phyloP scores from a whole-genome alignment of 1,284 basidiomycete species.

The Blastosporella zonata region DNA sequence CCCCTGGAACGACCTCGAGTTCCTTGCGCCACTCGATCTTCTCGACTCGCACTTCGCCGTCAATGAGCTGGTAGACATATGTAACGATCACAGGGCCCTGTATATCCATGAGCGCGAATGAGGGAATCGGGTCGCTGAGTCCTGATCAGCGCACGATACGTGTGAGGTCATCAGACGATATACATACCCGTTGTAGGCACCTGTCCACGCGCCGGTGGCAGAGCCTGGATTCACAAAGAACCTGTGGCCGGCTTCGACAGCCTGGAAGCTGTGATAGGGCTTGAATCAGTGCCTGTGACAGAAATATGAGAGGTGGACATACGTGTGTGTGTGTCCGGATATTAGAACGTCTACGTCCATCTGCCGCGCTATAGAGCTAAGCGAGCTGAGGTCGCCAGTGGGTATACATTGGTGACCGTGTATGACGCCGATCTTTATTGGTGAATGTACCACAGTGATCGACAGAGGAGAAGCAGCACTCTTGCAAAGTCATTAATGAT shows the following conservation, averaged over 20 bases:
- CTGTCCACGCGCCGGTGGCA: conserved; percentile 93
- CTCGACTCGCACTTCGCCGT: conserved; percentile 88
- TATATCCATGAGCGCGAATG: conserved; percentile 93
- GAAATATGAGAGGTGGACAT: conserved; percentile 29
- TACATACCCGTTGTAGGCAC: conserved; percentile 58
- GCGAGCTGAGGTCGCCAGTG: conserved; percentile 86
- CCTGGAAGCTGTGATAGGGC: conserved; percentile 72
- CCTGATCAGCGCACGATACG: not conserved
- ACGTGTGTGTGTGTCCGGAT: conserved; percentile 94
- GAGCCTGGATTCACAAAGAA: conserved; percentile 98
- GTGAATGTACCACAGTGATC: conserved; percentile 77
- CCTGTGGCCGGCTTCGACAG: conserved; percentile 84
- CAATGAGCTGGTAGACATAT: conserved; percentile 92
- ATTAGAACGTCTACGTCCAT: conserved; percentile 98
- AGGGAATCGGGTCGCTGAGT: conserved; percentile 45
- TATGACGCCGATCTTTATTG: conserved; percentile 90
- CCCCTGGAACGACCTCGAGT: conserved; percentile 39
- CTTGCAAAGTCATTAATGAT: conserved; percentile 28
- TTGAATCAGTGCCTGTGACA: not conserved
- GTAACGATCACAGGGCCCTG: conserved; percentile 94
- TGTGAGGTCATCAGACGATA: not conserved
- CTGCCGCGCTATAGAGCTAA: conserved; percentile 85
- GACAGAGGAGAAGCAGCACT: conserved; percentile 78
- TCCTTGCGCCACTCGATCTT: conserved; percentile 83
- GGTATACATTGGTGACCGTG: conserved; percentile 97